These are phyloP conservation scores for Mycena capillaripes DNA, from an alignment of 768 basidiomycete species.

Conservation along the genomic window DNA sequence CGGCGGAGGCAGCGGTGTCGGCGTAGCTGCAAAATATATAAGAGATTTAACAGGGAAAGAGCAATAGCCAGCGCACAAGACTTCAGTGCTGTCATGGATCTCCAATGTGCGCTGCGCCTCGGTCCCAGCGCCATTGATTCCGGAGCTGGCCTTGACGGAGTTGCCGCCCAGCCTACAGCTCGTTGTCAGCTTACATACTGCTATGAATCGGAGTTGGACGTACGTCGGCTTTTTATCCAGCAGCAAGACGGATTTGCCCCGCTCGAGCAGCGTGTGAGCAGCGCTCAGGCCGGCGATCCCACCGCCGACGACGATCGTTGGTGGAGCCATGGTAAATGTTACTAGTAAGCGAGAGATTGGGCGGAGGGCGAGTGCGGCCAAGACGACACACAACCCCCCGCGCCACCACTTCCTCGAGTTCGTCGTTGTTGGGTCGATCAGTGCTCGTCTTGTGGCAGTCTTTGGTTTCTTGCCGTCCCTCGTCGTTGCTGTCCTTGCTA, in stretches of 20 bases:
- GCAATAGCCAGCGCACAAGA: no score
- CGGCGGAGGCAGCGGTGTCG: slow-evolving; percentile 41
- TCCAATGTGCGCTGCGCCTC: slow-evolving; percentile 35
- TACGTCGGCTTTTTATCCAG: slow-evolving; percentile 62
- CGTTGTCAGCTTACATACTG: neutral
- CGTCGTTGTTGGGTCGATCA: no score
- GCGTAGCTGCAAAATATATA: slow-evolving; percentile 22
- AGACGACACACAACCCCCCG: no score
- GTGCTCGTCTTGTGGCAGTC: no score
- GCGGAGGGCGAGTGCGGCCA: no score
- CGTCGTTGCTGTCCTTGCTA: no score
- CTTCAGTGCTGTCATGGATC: slow-evolving; percentile 36
- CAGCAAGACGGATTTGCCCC: slow-evolving; percentile 78
- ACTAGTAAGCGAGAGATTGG: no score
- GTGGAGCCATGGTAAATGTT: no score
- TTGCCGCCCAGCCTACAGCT: slow-evolving; percentile 44
- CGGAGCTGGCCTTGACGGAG: slow-evolving; percentile 46
- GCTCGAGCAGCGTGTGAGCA: slow-evolving; percentile 84
- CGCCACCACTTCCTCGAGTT: no score
- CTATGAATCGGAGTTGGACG: neutral
- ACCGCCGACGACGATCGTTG: slow-evolving; percentile 25
- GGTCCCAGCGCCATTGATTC: slow-evolving; percentile 45
- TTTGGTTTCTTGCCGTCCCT: no score
- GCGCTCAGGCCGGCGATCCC: slow-evolving; percentile 55
- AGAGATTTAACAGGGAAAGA: no score